phyloP scores from a whole-genome alignment of 2,329 filamentous ascomycete genomes.

The Geosmithia flava region DNA sequence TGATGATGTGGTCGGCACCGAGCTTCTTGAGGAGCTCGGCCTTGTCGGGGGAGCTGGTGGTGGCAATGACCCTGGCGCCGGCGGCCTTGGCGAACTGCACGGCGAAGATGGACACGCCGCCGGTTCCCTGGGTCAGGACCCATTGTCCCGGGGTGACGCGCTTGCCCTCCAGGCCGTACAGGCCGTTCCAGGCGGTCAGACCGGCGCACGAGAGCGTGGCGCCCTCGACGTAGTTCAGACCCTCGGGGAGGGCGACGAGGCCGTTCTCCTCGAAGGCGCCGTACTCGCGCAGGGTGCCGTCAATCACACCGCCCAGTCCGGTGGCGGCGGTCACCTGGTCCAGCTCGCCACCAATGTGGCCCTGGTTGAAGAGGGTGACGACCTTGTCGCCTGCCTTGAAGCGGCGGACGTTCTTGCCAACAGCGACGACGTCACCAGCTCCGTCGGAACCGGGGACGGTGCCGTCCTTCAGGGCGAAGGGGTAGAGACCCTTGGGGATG shows the following conservation, averaged over 20 bases:
- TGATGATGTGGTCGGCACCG: constrained; percentile 36
- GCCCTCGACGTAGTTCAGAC: constrained; percentile 39
- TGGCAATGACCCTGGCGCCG: constrained; percentile 34
- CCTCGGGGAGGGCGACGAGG: constrained; percentile 48
- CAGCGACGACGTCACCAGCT: constrained; percentile 37
- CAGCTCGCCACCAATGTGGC: constrained; percentile 32
- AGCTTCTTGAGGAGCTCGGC: constrained; percentile 27
- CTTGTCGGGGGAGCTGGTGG: constrained; percentile 32
- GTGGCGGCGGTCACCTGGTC: constrained; percentile 22
- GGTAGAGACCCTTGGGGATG: constrained; percentile 34
- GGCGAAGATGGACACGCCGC: constrained; percentile 55
- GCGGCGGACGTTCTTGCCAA: constrained; percentile 33
- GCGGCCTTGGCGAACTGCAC: constrained; percentile 43
- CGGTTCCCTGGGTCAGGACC: constrained; percentile 59
- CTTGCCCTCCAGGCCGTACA: constrained; percentile 37
- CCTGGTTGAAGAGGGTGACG: constrained; percentile 49
- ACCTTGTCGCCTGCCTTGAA: constrained; percentile 42
- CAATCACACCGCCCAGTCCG: constrained; percentile 54
- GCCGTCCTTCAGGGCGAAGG: constrained; percentile 25
- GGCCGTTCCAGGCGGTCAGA: constrained; percentile 53
- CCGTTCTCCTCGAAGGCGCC: constrained; percentile 56
- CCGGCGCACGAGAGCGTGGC: constrained; percentile 48
- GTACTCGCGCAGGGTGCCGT: constrained; percentile 58
- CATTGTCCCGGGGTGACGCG: constrained; percentile 39
- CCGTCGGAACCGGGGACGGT: constrained; percentile 40